Percentiles rank a stretch among this genome's conserved stretches.
These are phyloP conservation scores for Linaria vulgaris DNA, from an alignment of 257 asterid genomes.

Conservation along the genomic window DNA sequence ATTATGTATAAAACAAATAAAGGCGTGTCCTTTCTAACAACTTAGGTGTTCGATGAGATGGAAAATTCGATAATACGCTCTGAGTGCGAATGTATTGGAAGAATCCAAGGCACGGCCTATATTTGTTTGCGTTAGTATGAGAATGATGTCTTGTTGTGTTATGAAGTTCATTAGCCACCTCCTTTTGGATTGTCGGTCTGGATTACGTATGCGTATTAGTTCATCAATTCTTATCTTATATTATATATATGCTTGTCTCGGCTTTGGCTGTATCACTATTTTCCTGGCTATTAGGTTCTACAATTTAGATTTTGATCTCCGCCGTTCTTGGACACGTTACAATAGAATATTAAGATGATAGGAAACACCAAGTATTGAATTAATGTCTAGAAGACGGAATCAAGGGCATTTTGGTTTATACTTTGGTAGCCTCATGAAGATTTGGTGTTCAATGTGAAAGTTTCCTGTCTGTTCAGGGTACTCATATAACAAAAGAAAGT, in stretches of 20 bases:
- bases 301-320: background rate
- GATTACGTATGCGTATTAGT: background rate
- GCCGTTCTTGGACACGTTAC: too few relatives aligned
- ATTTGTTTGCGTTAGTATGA: background rate
- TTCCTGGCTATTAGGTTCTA: background rate
- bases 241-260: too few relatives aligned
- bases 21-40: too few relatives aligned
- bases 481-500: conserved; percentile 17
- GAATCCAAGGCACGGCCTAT: too few relatives aligned
- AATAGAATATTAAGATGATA: too few relatives aligned
- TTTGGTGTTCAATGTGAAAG: conserved; percentile 10
- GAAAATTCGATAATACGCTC: too few relatives aligned
- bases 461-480: conserved; percentile 39
- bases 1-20: too few relatives aligned
- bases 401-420: background rate
- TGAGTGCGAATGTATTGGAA: too few relatives aligned
- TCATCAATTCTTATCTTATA: too few relatives aligned
- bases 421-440: background rate
- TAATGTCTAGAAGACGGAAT: conserved; percentile 5
- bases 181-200: background rate
- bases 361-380: conserved; percentile 10
- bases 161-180: background rate
- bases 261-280: too few relatives aligned
- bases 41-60: too few relatives aligned
- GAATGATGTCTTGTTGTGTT: background rate